Base-by-base conservation (phyloP, 805 yeast species). In the Sugiyamaella boreocaroliniensis region DNA sequence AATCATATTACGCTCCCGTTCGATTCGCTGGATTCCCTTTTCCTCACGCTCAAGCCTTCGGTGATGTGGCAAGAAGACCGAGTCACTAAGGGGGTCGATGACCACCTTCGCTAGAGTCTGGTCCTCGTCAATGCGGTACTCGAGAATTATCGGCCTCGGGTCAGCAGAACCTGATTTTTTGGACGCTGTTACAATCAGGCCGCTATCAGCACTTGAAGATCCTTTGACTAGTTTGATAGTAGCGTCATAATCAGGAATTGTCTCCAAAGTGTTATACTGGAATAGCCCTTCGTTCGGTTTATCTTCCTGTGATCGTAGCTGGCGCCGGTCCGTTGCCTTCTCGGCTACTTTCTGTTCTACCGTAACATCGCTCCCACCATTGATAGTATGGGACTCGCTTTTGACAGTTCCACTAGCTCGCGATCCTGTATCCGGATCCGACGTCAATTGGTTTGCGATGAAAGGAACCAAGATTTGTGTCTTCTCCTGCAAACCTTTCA, bases 11-110 rank as follows among this genome's bases (percentile, higher is more conserved):
- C 76, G 74, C 47, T 74, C 77, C 22, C 78, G 70, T 58, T 85
- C 90, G 1, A 76, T 69, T 37, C 71, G 72, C 29, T 73, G 68
- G 78, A 83, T 81, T 45, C 79, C 73, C 54, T 76, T 76, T 65
- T 86, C 95, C 49, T 82, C 83, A 51, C 78, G 78, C 56, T 77
- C 79, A 81, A 84, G 79, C 41, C 77, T 73, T 43, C 74, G 74
- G 66, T 85, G 90, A 78, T 29, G 78, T 12, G 69, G 55, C 29
- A 65, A 60, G 62, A 71, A 82, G n/a, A 58, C 3, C 0, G 63
- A 58, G 62, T 81, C 85, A 1, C 66, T 59, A 47, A 86, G 67
- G 4, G 81, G 79, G 59, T 79, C 83, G 1, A 37, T 41, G 2
- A 29, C 19, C 9, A 20, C 46, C 9, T 42, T 10, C 10, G n/a